Conservation (phyloP, 768 basidiomycete species). For the Pluteus cervinus region DNA sequence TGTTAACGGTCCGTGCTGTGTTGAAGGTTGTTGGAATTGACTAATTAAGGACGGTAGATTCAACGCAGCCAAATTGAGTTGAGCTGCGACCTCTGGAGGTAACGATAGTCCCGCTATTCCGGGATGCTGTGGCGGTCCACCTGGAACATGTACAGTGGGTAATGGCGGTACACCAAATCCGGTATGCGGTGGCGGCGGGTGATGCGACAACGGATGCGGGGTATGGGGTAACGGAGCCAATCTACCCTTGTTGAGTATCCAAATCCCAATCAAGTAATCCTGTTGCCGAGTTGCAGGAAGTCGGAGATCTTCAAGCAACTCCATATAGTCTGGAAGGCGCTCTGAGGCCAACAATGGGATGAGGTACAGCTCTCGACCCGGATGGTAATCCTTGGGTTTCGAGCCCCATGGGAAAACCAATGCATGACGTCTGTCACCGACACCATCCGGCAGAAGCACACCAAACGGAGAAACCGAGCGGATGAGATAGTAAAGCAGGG, state of each 20-base stretch:
- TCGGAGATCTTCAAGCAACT: constrained; percentile 70
- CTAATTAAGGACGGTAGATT: too few species aligned
- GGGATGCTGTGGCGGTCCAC: too few species aligned
- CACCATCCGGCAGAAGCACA: constrained; percentile 6
- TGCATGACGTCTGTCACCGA: constrained; percentile 64
- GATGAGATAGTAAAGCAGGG: too few species aligned
- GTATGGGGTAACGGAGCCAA: constrained; percentile 41
- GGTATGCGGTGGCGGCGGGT: constrained; percentile 14
- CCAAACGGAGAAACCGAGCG: constrained; percentile 6
- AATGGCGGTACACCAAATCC: constrained; percentile 1
- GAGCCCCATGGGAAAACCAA: constrained; percentile 83
- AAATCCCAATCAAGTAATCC: constrained; percentile 75
- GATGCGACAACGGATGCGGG: constrained; percentile 13
- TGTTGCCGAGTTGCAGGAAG: constrained; percentile 58
- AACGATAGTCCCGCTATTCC: too few species aligned
- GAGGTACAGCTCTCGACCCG: constrained; percentile 84
- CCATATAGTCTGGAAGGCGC: constrained; percentile 78
- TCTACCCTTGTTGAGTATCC: constrained; percentile 81
- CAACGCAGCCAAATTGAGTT: too few species aligned
- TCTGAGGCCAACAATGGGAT: constrained; percentile 65
- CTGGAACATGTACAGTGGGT: too few species aligned
- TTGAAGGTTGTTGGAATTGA: constrained; percentile 10
- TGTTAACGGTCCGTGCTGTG: constrained; percentile 10
- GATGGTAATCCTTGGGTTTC: constrained; percentile 63
- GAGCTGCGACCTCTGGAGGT: too few species aligned